Evolutionary conservation across 768 basidiomycete species (phyloP), one percentile per base, ranked within the genome.

Genomic region (Rhizopogon sp.): DNA sequence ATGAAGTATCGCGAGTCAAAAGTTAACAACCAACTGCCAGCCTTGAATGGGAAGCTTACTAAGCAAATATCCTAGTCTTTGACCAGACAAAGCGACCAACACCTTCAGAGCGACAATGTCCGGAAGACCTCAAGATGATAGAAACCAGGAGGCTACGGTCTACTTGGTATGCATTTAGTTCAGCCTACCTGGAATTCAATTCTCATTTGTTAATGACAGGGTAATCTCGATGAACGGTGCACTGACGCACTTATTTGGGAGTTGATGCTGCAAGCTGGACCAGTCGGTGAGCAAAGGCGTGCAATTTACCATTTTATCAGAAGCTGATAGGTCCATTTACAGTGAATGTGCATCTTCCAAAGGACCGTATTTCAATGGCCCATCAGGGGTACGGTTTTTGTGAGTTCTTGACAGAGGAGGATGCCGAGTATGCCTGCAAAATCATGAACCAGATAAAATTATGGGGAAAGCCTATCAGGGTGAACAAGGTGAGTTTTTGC

Each of bases 401-500:
- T 81, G 97, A 99, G 78, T 98, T 99, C 72, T 76, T 96, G 72
- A 94, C 94, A 39, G 95, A 98, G 76, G 95, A 97, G 71, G 97
- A 98, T 74, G 94, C 97, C 58, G 97, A 99, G 73, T 99, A 99
- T 72, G 96, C 94, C 55, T 98, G 96, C 81, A 97, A 98, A 80
- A 98, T 98, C 64, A 98, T 98, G 96, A 99, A 99, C 70, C 96
- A 98, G 79, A 98, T 99, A 69, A 99, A 99, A 73, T 72, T 99
- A 52, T 99, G 90, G 84, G 97, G 97, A 25, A 98, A 98, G 69
- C 97, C 97, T 33, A 97, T 99, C 56, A 81, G 97, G 61, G 96
- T 99, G 60, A 98, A 98, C 80, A 99, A 98, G 87, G 93, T 90
- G 60, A 66, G 85, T 75, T 17, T 54, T 8, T 53, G 17, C 22